Base-by-base conservation (phyloP, 2,329 filamentous ascomycete genomes). In the Fusarium globosum region DNA sequence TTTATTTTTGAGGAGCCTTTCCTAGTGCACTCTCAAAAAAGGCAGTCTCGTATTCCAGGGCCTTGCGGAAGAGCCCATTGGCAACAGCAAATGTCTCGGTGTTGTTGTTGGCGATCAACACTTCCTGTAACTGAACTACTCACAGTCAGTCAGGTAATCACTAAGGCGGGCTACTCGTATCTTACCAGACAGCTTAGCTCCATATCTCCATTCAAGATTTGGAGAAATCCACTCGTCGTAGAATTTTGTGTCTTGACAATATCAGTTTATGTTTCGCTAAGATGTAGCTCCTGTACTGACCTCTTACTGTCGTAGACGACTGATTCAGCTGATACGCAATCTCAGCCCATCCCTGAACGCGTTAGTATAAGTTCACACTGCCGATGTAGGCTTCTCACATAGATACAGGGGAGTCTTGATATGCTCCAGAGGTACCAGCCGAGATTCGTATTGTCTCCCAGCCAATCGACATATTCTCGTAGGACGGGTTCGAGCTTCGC, bases 381-480 rank as follows among this genome's bases (percentile, higher is more conserved):
- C 0, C 14, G 8, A 0, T 0, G 3, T 10, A 1, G 4, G 3
- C 0, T 5, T 2, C 46, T 33, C 2, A 23, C 48, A 0, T 51
- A 51, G 21, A 33, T 51, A 0, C 28, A 51, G 2, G 48, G 28
- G 28, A 51, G 21, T 23, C 48, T 33, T 10, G 48, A 51, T 18
- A 51, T 18, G 6, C 28, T 51, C 21, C 30, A 51, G 15, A 51
- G 48, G 2, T 51, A 51, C 28, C 21, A 51, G 15, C 46, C 46
- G 1, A 51, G 46, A 18, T 51, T 33, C 0, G 46, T 23, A 23
- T 51, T 51, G 2, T 2, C 28, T 51, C 28, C 28, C 0, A 51
- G 21, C 48, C 48, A 51, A 33, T 51, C 8, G 4, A 51, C 48
- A 18, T 51, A 51, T 14, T 51, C 21, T 10, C 48, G 15, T 10